Base-by-base conservation (phyloP, 2,329 filamentous ascomycete genomes). In the Aspergillus ochraceoroseus region DNA sequence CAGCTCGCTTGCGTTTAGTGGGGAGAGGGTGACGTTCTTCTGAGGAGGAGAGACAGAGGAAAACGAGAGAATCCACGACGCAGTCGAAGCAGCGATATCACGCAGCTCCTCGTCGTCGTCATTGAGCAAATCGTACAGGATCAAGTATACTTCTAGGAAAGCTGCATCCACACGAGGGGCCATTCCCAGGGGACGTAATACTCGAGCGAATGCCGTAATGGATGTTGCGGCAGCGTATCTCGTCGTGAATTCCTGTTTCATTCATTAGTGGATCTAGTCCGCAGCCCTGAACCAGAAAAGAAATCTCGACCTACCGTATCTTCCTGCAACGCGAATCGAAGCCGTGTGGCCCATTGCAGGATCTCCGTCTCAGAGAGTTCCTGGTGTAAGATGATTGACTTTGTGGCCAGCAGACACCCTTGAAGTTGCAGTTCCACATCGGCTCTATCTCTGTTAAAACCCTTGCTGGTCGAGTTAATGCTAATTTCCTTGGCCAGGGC, bases 21-120 rank as follows among this genome's bases (percentile, higher is more conserved):
- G 72, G 2, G 73, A 70, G 1, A 73, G 53, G 4, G 63, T 54
- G 11, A 66, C 55, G 11, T 54, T 50, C 5, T 48, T 49, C 4
- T 44, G 32, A 6, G 57, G 32, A 6, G 57, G 55, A 1, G 56
- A 61, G 2, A 63, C 50, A 4, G 53, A 53, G 0, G 58, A 61
- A 29, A 59, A 57, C 5, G 61, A 64, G 0, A 70, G 51, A 0
- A 66, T 41, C 48, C 56, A 58, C 3, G 65, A 68, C 9, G 63
- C 60, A 2, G 61, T 59, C 4, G 55, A 49, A 5, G 68, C 76
- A 5, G 82, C 83, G 1, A 76, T 61, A 22, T 82, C 76, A 30
- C 90, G 79, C 48, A 95, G 77, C 42, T 95, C 88, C 47, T 95
- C 87, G 57, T 96, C 90, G 58, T 96, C 90, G 58, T 96, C 92